Evolutionary conservation across 1,284 basidiomycete genomes (phyloP).

Genomic region (Fomitopsis pinicola): DNA sequence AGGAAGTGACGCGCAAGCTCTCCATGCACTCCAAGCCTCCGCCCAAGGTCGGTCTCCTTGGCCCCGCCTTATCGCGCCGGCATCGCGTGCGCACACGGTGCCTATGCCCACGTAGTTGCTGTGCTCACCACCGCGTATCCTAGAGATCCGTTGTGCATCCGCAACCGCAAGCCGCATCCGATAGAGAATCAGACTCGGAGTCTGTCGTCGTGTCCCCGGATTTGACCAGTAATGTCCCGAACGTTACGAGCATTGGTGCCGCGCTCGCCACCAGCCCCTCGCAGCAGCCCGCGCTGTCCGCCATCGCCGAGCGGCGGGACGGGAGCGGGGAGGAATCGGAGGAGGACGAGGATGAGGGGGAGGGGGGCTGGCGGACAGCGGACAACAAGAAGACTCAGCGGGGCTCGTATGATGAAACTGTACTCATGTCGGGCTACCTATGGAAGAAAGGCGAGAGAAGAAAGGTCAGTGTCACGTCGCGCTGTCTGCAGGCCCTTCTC

Average conservation of each 20-base stretch:
- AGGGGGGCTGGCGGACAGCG: slow-evolving; percentile 57
- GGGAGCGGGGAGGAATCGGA: slow-evolving; percentile 73
- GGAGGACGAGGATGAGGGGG: slow-evolving; percentile 56
- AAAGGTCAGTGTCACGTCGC: slow-evolving; percentile 59
- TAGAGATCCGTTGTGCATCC: slow-evolving; percentile 17
- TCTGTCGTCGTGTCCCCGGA: slow-evolving; percentile 61
- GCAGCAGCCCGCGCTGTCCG: slow-evolving; percentile 57
- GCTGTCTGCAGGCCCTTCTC: slow-evolving; percentile 7
- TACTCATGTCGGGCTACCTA: slow-evolving; percentile 88
- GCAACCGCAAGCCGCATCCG: slow-evolving; percentile 50
- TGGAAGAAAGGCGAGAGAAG: slow-evolving; percentile 92
- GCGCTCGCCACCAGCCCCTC: slow-evolving; percentile 21
- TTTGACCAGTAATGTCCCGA: slow-evolving; percentile 25
- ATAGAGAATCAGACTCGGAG: slow-evolving; percentile 86
- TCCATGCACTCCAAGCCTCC: slow-evolving; percentile 65
- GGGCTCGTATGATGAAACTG: slow-evolving; percentile 61
- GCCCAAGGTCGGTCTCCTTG: slow-evolving; percentile 23
- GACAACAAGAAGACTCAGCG: slow-evolving; percentile 27
- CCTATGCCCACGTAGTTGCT: neutral
- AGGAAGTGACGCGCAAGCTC: slow-evolving; percentile 85
- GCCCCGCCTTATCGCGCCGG: slow-evolving; percentile 7
- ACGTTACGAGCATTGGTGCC: slow-evolving; percentile 12
- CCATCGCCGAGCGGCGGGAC: slow-evolving; percentile 71
- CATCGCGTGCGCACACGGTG: neutral
- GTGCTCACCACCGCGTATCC: slow-evolving; percentile 1